phyloP scores from a whole-genome alignment of 805 yeast species.

The Grigorovia humatica region DNA sequence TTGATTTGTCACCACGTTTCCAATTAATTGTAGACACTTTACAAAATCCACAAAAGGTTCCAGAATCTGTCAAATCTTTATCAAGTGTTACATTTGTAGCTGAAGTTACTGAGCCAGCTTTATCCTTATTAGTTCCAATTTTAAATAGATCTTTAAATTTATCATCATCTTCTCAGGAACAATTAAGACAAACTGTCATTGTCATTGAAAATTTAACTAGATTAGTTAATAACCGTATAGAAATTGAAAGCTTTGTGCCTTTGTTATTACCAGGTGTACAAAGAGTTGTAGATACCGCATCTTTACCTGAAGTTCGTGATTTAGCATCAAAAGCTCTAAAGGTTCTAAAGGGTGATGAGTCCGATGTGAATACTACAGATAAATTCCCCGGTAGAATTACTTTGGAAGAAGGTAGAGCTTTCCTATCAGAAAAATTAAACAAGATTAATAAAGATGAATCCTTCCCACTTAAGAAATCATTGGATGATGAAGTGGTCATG shows the following conservation, averaged over 20 bases:
- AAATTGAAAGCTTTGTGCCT: slow-evolving; percentile 82
- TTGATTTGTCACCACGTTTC: slow-evolving; percentile 80
- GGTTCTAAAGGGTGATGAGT: slow-evolving; percentile 75
- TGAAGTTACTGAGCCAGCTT: slow-evolving; percentile 94
- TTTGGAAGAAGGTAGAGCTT: slow-evolving; percentile 41
- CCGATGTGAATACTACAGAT: slow-evolving; percentile 40
- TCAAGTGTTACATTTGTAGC: slow-evolving; percentile 95
- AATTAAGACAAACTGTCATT: slow-evolving; percentile 90
- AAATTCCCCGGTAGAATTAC: slow-evolving; percentile 68
- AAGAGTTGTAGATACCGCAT: slow-evolving; percentile 80
- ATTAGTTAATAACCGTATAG: slow-evolving; percentile 85
- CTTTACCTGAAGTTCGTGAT: slow-evolving; percentile 93
- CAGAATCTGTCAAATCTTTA: slow-evolving; percentile 77
- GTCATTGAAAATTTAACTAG: slow-evolving; percentile 94
- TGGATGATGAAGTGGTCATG: slow-evolving; percentile 25
- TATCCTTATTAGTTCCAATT: slow-evolving; percentile 84
- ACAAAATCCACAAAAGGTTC: slow-evolving; percentile 81
- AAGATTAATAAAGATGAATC: slow-evolving; percentile 6
- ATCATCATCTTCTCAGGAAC: slow-evolving; percentile 82
- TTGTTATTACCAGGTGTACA: slow-evolving; percentile 82
- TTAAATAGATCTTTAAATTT: slow-evolving; percentile 80
- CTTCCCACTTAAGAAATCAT: slow-evolving; percentile 16
- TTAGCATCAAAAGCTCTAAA: slow-evolving; percentile 76
- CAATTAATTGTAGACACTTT: slow-evolving; percentile 79
- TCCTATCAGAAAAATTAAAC: slow-evolving; percentile 23